Evolutionary conservation across 805 yeast genomes (phyloP).

Genomic region (Metschnikowia lochheadii): DNA sequence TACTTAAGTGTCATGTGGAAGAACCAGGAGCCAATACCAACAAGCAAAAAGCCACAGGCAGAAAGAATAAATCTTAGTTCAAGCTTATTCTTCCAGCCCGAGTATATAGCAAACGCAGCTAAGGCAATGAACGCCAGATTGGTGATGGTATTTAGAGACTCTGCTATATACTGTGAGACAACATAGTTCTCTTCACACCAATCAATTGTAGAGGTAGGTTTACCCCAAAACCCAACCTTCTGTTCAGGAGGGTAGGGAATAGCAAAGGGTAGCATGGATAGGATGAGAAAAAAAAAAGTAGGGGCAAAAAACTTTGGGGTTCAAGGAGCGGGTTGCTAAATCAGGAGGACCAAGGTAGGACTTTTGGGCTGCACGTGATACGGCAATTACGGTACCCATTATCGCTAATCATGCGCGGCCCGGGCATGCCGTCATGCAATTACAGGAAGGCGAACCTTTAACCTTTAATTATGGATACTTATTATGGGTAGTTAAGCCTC

Average conservation of each 20-base stretch:
- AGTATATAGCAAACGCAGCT: slow-evolving; percentile 62
- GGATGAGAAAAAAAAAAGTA: neutral
- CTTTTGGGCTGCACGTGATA: slow-evolving; percentile 2
- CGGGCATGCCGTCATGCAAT: neutral
- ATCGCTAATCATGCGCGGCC: slow-evolving; percentile 2
- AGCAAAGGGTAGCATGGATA: slow-evolving; percentile 44
- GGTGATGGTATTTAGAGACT: slow-evolving; percentile 81
- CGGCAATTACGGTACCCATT: slow-evolving; percentile 2
- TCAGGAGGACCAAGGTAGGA: neutral
- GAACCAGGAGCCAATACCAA: slow-evolving; percentile 91
- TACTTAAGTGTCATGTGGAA: slow-evolving; percentile 95
- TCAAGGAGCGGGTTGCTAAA: neutral
- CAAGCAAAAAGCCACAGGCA: slow-evolving; percentile 77
- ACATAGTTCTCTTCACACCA: slow-evolving; percentile 99
- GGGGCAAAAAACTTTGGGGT: neutral
- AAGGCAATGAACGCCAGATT: slow-evolving; percentile 52
- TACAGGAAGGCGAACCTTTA: neutral
- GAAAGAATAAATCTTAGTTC: slow-evolving; percentile 70
- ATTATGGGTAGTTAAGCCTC: neutral
- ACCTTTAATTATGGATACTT: neutral
- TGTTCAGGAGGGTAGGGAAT: slow-evolving; percentile 54
- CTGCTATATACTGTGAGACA: slow-evolving; percentile 81
- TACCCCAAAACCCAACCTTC: slow-evolving; percentile 70
- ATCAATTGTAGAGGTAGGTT: slow-evolving; percentile 89
- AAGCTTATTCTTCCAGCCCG: slow-evolving; percentile 54